phyloP scores from a whole-genome alignment of 2,329 filamentous ascomycete genomes.

The Trichoderma brevicompactum region DNA sequence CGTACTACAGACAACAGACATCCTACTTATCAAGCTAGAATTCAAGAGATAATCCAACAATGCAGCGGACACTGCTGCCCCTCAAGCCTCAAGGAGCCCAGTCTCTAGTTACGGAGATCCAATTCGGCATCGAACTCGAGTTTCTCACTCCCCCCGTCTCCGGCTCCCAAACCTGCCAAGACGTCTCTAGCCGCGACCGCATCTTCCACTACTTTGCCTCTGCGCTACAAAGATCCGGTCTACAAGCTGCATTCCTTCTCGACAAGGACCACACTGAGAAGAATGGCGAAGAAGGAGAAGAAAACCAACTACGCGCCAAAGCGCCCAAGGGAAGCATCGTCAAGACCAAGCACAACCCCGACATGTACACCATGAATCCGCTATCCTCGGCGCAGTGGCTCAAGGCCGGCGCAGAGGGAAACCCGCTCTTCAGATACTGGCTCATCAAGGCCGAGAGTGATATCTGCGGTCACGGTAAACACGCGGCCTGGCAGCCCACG shows the following conservation, averaged over 20 bases:
- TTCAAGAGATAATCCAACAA: neutral
- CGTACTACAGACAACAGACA: no score
- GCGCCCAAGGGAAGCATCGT: slow-evolving; percentile 13
- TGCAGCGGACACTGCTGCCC: neutral
- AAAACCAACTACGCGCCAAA: neutral
- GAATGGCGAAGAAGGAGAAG: neutral
- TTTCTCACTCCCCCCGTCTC: slow-evolving; percentile 28
- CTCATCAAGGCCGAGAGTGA: slow-evolving; percentile 22
- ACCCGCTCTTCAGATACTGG: slow-evolving; percentile 27
- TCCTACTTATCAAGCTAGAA: no score
- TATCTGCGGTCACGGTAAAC: neutral
- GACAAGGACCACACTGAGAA: neutral
- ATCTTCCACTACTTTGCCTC: slow-evolving; percentile 21
- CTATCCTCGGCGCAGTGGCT: neutral
- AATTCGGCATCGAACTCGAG: slow-evolving; percentile 32
- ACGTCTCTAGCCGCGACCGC: slow-evolving; percentile 1
- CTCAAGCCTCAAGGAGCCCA: neutral
- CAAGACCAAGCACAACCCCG: slow-evolving; percentile 15
- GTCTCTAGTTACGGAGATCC: slow-evolving; percentile 17
- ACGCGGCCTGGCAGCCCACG: slow-evolving; percentile 13
- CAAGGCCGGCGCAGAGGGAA: neutral
- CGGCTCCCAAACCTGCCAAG: neutral
- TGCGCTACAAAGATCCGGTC: slow-evolving; percentile 16
- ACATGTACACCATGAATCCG: slow-evolving; percentile 29
- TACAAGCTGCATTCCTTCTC: slow-evolving; percentile 28